Base-by-base conservation (phyloP, 257 asterid species). In the Striga asiatica region DNA sequence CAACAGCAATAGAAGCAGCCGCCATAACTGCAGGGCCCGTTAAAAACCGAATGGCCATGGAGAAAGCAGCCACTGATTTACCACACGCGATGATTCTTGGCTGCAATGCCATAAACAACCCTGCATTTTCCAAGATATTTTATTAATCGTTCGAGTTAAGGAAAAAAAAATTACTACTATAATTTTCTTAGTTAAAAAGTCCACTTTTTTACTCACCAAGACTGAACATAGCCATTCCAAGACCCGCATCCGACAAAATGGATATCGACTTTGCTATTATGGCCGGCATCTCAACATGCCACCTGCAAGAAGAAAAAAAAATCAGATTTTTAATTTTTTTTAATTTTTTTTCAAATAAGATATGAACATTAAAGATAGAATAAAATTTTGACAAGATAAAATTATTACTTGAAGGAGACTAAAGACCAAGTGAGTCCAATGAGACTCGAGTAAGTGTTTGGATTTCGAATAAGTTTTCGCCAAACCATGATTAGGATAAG, bases 221-320 rank as follows among this genome's bases (percentile, higher is more conserved):
- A 65, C 93, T 82, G 62, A 82, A 82, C 93, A 82, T 82, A 1
- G 93, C 93, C 93, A 82, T 82, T 54, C 93, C 93, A 42, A 82
- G 88, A 45, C 93, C 93, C 9, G 93, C 93, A 65, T 82, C 93
- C 4, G 93, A 82, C 23, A 82, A 27, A 50, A 82, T 79, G 8
- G 84, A 48, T 17, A 82, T 82, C 1, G 93, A 82, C 13, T 79
- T 73, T 0, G 83, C 85, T 2, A 82, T 46, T 2, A 82, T 77
- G 1, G 78, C 77, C 6, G 93, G 93, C 93, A 82, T 82, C 62
- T 60, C 72, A 3, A 82, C 82, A n/a, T 77, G 74, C 93, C 93
- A 82, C 73, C 88, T 82, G 31, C 13, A 61, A 63, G 58, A 8
- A 56, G 19, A 13, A 2, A 17, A 1, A 13, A 17, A 20, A 37